Percentiles rank a stretch among this genome's conserved stretches.
Evolutionary conservation across 345 rosid species (phyloP).

Genomic region (Eucalyptus viminalis): DNA sequence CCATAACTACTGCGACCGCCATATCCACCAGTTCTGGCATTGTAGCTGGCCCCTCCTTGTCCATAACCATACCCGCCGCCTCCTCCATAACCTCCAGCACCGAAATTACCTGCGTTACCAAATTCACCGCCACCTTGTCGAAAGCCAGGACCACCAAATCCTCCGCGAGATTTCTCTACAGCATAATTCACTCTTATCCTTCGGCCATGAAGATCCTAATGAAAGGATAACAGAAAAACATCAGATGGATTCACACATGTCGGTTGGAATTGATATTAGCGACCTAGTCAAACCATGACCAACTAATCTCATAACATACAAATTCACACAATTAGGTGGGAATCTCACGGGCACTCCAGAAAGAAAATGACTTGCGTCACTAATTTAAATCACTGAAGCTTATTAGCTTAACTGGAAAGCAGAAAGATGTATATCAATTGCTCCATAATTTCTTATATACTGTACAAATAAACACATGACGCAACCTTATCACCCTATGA

Average conservation of each 20-base stretch:
- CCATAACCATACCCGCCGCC: slow-evolving; percentile 9
- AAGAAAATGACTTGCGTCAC: not conserved
- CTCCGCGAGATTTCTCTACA: slow-evolving; percentile 31
- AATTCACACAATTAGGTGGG: not conserved
- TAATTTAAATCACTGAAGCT: not conserved
- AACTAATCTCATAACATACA: not conserved
- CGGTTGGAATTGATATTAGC: not conserved
- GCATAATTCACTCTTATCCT: slow-evolving; percentile 65
- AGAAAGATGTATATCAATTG: not conserved
- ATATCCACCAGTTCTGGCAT: slow-evolving; percentile 3
- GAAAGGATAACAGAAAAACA: not conserved
- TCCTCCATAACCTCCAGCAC: not conserved
- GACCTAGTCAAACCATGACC: not conserved
- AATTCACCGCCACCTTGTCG: not conserved
- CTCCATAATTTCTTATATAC: not conserved
- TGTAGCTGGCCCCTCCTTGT: slow-evolving; percentile 12
- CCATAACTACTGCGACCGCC: not conserved
- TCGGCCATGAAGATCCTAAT: slow-evolving; percentile 67
- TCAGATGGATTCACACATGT: not conserved
- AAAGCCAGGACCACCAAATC: not conserved
- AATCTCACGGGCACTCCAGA: not conserved
- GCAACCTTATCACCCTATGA: not conserved
- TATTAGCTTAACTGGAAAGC: not conserved
- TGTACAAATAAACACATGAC: not conserved
- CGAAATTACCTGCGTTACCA: not conserved